Conservation (phyloP, 2,329 filamentous ascomycete species). For the Colletotrichum sp. region DNA sequence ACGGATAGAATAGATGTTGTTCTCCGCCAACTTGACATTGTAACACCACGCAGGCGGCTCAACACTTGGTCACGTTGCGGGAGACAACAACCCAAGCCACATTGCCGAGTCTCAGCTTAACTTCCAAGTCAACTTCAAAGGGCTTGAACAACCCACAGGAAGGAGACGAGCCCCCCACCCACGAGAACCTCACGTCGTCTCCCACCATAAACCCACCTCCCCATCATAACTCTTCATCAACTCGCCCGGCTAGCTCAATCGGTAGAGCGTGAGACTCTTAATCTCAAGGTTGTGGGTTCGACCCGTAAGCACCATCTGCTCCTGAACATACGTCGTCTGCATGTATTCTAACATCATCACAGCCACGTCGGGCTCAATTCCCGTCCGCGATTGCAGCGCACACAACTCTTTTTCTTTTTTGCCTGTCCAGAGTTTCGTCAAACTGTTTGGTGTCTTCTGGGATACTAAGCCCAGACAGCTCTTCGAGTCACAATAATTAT, state of each 20-base stretch:
- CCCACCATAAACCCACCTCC: neutral
- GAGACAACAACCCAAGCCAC: neutral
- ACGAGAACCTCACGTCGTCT: neutral
- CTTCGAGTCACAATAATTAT: neutral
- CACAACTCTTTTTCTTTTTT: neutral
- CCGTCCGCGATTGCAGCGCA: constrained; percentile 4
- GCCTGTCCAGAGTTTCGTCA: neutral
- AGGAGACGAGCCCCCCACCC: neutral
- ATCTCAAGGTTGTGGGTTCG: constrained; percentile 64
- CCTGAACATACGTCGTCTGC: neutral
- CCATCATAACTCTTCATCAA: neutral
- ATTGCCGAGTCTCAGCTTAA: neutral
- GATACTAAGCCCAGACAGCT: neutral
- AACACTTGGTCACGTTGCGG: too few relatives aligned
- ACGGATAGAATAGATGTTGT: neutral
- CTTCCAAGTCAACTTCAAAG: neutral
- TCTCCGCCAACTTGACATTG: neutral
- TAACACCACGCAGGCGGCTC: neutral
- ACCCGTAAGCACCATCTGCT: constrained; percentile 25
- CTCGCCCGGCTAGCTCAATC: constrained; percentile 68
- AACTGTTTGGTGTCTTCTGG: neutral
- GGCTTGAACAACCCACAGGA: neutral
- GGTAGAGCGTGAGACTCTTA: constrained; percentile 78
- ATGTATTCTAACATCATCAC: neutral
- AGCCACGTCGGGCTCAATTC: constrained; percentile 19